A percentile compares a stretch with the other conserved stretches of the same genome.
Conservation (phyloP, 2,329 filamentous ascomycete genomes). For the Chaetomium strumarium region DNA sequence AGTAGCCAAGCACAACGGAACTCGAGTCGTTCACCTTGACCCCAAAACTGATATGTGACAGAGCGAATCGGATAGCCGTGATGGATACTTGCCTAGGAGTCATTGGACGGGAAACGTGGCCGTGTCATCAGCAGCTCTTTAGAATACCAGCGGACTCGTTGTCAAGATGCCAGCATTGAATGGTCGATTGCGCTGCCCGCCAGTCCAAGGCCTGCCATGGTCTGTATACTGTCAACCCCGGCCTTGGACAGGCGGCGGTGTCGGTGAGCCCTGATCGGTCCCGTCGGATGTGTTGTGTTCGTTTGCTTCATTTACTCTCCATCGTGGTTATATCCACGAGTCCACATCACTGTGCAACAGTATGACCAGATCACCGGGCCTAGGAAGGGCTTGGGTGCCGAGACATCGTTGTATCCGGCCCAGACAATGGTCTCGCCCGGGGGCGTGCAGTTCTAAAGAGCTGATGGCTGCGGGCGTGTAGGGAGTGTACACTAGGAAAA, state of each 20-base stretch:
- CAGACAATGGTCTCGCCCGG: background rate
- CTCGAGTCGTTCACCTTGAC: background rate
- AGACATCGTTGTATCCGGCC: background rate
- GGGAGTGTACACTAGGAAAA: no score
- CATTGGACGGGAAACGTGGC: constrained; percentile 4
- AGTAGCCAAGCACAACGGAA: constrained; percentile 1
- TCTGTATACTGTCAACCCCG: constrained; percentile 5
- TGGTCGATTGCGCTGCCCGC: background rate
- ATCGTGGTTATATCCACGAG: background rate
- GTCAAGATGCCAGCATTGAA: background rate
- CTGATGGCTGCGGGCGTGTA: background rate
- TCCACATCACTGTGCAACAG: background rate
- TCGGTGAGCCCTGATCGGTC: background rate
- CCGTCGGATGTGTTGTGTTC: background rate
- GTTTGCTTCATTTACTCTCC: constrained; percentile 4
- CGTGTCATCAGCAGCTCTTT: background rate
- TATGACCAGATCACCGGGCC: background rate
- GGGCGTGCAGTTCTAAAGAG: no score
- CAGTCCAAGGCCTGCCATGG: background rate
- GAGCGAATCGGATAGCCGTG: constrained; percentile 10
- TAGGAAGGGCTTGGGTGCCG: background rate
- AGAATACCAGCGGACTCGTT: background rate
- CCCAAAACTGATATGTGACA: background rate
- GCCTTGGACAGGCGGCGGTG: background rate
- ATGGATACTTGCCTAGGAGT: background rate